Evolutionary conservation across 768 basidiomycete genomes (phyloP).

Genomic region (Trametes sanguinea): DNA sequence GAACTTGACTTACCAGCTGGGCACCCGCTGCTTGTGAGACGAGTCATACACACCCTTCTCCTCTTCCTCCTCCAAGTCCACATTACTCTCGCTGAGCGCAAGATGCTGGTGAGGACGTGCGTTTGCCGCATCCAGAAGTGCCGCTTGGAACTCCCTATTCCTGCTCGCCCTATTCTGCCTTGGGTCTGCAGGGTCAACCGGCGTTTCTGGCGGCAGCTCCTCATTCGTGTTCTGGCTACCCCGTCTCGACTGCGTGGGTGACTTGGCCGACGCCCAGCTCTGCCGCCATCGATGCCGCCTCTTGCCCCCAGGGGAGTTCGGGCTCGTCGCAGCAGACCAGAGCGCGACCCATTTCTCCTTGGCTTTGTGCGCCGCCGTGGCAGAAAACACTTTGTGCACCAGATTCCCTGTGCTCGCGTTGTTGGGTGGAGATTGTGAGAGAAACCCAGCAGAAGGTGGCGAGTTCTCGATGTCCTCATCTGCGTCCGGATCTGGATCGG

Average conservation of each 20-base stretch:
- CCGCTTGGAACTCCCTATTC: conserved; percentile 14
- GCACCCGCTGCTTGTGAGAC: conserved; percentile 79
- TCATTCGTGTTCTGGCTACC: conserved; percentile 1
- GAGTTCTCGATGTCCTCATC: conserved; percentile 34
- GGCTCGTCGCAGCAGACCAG: conserved; percentile 36
- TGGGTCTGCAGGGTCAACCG: conserved; percentile 15
- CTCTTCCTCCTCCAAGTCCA: conserved; percentile 40
- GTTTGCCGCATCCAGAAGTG: conserved; percentile 13
- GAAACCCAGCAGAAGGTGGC: conserved; percentile 32
- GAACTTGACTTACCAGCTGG: conserved; percentile 64
- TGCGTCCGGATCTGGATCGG: conserved; percentile 25
- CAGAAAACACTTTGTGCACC: conserved; percentile 39
- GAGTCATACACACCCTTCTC: conserved; percentile 77
- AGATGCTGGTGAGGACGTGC: conserved; percentile 19
- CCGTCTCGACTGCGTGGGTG: conserved; percentile 3
- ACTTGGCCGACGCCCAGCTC: conserved; percentile 17
- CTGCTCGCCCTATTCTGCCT: conserved; percentile 11
- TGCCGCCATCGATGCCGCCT: conserved; percentile 16
- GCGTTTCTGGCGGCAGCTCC: background rate
- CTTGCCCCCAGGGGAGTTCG: conserved; percentile 4
- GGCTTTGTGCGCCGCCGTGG: conserved; percentile 51
- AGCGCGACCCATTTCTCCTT: conserved; percentile 57
- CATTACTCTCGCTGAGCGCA: conserved; percentile 39
- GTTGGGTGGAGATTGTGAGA: conserved; percentile 23
- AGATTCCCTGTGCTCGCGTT: conserved; percentile 24